A percentile compares a stretch with the other conserved stretches of the same genome.
phyloP scores from a whole-genome alignment of 495 filamentous ascomycete species.

The Hypoxylon subgilvum region DNA sequence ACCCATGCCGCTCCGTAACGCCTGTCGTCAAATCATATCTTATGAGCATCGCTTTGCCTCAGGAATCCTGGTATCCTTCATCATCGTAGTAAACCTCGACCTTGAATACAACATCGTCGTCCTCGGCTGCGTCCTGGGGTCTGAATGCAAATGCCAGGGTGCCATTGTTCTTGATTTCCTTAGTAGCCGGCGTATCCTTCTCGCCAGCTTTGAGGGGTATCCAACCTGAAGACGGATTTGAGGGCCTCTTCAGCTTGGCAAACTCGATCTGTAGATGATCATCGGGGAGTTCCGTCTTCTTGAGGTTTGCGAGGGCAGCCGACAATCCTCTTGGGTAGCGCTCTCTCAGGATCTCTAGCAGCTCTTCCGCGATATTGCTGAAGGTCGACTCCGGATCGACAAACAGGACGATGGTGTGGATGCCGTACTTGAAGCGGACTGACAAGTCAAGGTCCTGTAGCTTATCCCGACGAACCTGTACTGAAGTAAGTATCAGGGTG shows the following conservation, averaged over 20 bases:
- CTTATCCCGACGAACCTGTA: slow-evolving; percentile 27
- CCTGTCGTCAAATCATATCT: slow-evolving; percentile 10
- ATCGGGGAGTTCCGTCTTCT: slow-evolving; percentile 45
- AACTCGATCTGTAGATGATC: slow-evolving; percentile 50
- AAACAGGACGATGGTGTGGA: slow-evolving; percentile 77
- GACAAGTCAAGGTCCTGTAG: slow-evolving; percentile 60
- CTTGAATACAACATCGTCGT: slow-evolving; percentile 66
- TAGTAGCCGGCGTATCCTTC: slow-evolving; percentile 47
- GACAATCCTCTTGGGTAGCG: slow-evolving; percentile 56
- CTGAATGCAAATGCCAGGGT: slow-evolving; percentile 73
- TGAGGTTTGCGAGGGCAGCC: slow-evolving; percentile 15
- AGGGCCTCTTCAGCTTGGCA: slow-evolving; percentile 42
- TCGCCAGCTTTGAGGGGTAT: slow-evolving; percentile 44
- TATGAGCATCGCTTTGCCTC: background rate
- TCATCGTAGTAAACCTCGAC: slow-evolving; percentile 57
- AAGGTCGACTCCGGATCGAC: slow-evolving; percentile 67
- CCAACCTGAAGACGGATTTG: slow-evolving; percentile 49
- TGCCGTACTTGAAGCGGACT: slow-evolving; percentile 79
- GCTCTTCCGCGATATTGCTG: slow-evolving; percentile 63
- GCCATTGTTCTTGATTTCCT: slow-evolving; percentile 59
- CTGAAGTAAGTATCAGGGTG: slow-evolving; percentile 3
- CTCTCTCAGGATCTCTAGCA: slow-evolving; percentile 61
- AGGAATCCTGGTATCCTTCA: background rate
- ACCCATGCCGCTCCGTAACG: too few species aligned
- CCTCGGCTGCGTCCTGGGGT: slow-evolving; percentile 50